Percentiles rank a stretch among this genome's conserved stretches.
These are phyloP conservation scores for Umbelopsis sp. DNA, from an alignment of 192 early-diverging fungal genomes.

Conservation along the genomic window DNA sequence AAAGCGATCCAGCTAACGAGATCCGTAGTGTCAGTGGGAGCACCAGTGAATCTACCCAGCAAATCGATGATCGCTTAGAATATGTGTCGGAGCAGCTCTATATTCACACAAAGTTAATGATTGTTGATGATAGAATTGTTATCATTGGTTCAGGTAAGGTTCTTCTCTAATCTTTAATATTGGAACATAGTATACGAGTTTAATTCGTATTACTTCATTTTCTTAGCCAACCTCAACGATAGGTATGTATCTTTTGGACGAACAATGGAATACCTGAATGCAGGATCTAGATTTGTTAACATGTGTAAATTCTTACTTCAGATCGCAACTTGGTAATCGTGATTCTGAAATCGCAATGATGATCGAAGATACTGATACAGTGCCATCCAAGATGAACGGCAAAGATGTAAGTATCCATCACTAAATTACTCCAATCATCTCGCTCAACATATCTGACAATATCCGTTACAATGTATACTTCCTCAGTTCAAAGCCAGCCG, in stretches of 20 bases:
- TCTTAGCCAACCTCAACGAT: slow-evolving; percentile 42
- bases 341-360: slow-evolving; percentile 89
- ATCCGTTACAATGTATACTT: background rate
- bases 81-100: slow-evolving; percentile 85
- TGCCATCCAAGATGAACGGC: slow-evolving; percentile 74
- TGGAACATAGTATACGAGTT: background rate
- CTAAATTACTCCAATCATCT: background rate
- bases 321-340: slow-evolving; percentile 82
- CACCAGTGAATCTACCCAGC: background rate
- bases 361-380: slow-evolving; percentile 73
- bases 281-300: slow-evolving; percentile 80
- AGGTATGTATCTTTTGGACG: slow-evolving; percentile 69
- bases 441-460: too few relatives aligned
- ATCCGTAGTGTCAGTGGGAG: slow-evolving; percentile 8
- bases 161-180: background rate
- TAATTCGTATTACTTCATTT: background rate
- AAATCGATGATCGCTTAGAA: slow-evolving; percentile 22
- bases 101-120: slow-evolving; percentile 87
- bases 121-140: slow-evolving; percentile 83
- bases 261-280: too few relatives aligned
- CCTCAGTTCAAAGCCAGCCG: slow-evolving; percentile 67
- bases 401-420: slow-evolving; percentile 39
- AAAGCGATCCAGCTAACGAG: background rate
- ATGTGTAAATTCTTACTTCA: slow-evolving; percentile 39
- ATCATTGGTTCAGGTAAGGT: slow-evolving; percentile 69